These are phyloP conservation scores for Tillandsia fasciculata DNA, from an alignment of 176 grass and related monocot genomes.

Conservation along the genomic window DNA sequence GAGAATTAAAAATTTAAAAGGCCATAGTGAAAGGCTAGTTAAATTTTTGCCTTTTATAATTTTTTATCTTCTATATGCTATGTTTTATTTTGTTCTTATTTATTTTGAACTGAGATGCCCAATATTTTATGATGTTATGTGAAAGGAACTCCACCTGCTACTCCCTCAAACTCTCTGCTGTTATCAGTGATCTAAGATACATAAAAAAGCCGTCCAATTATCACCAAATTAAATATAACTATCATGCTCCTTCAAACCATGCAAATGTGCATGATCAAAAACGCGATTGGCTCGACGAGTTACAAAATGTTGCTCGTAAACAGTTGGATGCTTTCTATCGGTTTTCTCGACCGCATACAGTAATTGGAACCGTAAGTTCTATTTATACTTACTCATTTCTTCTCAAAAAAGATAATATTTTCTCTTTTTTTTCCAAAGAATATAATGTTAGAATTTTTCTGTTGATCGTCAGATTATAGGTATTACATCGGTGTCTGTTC, in stretches of 20 bases:
- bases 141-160: neutral
- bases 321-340: slow-evolving; percentile 40
- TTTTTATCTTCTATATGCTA: neutral
- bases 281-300: neutral
- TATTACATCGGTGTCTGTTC: slow-evolving; percentile 60
- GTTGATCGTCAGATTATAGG: slow-evolving; percentile 49
- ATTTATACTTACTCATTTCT: neutral
- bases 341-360: slow-evolving; percentile 73
- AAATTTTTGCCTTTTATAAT: neutral
- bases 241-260: slow-evolving; percentile 1
- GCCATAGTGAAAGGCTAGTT: slow-evolving; percentile 7
- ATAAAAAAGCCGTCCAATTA: slow-evolving; percentile 5
- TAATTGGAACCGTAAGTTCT: slow-evolving; percentile 65
- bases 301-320: neutral
- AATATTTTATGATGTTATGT: neutral
- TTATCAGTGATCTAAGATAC: slow-evolving; percentile 2
- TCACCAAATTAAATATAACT: slow-evolving; percentile 10
- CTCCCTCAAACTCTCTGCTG: neutral
- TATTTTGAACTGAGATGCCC: neutral
- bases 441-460: slow-evolving; percentile 1
- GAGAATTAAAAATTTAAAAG: slow-evolving; percentile 6
- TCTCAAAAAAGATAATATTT: neutral
- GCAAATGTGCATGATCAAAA: neutral
- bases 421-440: neutral
- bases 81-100: neutral